Evolutionary conservation across 306 rosid species (phyloP).

Genomic region (Citrullus amarus): DNA sequence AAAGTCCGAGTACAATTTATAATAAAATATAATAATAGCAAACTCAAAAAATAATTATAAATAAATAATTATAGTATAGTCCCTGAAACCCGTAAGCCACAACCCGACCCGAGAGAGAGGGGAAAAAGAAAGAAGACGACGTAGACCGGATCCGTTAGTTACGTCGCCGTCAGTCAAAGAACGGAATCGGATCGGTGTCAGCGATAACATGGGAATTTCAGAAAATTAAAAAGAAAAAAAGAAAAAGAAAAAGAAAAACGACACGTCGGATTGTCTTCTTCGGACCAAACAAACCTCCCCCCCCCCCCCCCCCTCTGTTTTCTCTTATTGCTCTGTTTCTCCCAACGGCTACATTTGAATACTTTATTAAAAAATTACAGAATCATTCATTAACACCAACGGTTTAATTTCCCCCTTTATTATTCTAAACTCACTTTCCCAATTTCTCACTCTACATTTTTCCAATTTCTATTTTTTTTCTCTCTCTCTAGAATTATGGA

Average conservation of each 20-base stretch:
- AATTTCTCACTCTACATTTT: neutral
- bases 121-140: too few species aligned
- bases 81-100: neutral
- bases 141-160: neutral
- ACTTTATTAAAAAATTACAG: neutral
- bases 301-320: neutral
- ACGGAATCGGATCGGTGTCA: constrained; percentile 2
- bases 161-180: constrained; percentile 4
- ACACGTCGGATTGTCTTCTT: constrained; percentile 6
- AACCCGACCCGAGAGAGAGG: neutral
- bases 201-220: constrained; percentile 1
- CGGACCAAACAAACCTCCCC: neutral
- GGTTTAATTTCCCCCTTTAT: neutral
- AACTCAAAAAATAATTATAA: too few species aligned
- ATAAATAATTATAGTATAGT: neutral
- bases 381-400: neutral
- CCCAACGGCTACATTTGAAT: constrained; percentile 4
- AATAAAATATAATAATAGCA: too few species aligned
- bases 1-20: too few species aligned
- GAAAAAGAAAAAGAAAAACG: neutral
- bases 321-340: neutral
- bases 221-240: neutral
- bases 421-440: neutral
- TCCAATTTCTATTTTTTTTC: neutral
- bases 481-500: constrained; percentile 24